Conservation (phyloP, 768 basidiomycete species). For the Pholiota microspora region DNA sequence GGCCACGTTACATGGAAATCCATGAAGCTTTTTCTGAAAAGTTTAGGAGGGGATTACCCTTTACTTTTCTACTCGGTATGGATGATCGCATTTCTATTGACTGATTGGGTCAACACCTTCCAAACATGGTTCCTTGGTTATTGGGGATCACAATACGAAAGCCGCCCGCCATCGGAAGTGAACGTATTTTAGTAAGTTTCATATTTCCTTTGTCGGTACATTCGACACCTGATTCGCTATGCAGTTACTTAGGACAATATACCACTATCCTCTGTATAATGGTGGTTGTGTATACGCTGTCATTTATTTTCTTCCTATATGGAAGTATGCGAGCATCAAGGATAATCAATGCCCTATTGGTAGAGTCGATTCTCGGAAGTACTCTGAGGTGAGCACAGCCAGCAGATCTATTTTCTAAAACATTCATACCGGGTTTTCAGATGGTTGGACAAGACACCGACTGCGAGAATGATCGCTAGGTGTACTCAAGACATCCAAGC, state of each 20-base stretch:
- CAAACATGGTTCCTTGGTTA: slow-evolving; percentile 44
- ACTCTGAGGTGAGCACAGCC: not conserved
- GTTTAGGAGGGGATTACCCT: slow-evolving; percentile 30
- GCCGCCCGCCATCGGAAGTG: slow-evolving; percentile 27
- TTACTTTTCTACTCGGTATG: slow-evolving; percentile 26
- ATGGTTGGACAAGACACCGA: slow-evolving; percentile 5
- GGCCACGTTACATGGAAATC: slow-evolving; percentile 17
- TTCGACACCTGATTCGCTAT: not conserved
- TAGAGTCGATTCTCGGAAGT: slow-evolving; percentile 3
- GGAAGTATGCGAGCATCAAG: slow-evolving; percentile 36
- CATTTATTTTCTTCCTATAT: slow-evolving; percentile 2
- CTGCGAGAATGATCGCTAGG: slow-evolving; percentile 4
- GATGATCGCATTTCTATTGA: slow-evolving; percentile 21
- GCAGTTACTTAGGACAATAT: slow-evolving; percentile 34
- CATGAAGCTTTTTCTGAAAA: slow-evolving; percentile 33
- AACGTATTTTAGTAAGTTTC: slow-evolving; percentile 32
- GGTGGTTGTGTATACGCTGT: not conserved
- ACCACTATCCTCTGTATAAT: slow-evolving; percentile 10
- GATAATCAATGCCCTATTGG: not conserved
- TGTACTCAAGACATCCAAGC: slow-evolving; percentile 19
- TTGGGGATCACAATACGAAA: slow-evolving; percentile 43
- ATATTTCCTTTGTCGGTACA: not conserved
- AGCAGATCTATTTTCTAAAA: not conserved
- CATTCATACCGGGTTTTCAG: too few species aligned
- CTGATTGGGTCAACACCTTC: slow-evolving; percentile 22